Percentiles rank a stretch among this genome's conserved stretches.
These are phyloP conservation scores for Kernera saxatilis DNA, from an alignment of 345 rosid species.

Conservation along the genomic window DNA sequence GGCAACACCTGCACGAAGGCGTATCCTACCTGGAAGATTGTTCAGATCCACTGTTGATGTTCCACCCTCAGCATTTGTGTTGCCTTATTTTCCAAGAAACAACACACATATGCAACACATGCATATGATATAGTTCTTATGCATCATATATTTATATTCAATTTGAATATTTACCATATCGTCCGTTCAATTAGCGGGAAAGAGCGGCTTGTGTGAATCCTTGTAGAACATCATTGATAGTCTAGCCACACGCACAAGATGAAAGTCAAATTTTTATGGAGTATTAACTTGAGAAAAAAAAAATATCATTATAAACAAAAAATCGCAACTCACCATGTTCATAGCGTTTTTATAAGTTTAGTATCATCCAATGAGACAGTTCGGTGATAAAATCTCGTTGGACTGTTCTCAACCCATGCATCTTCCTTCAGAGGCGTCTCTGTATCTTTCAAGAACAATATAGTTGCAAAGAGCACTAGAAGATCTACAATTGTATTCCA, in stretches of 20 bases:
- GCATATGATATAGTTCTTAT: too few relatives aligned
- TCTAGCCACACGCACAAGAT: constrained; percentile 17
- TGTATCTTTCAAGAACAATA: background rate
- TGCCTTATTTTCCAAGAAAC: background rate
- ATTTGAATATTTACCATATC: constrained; percentile 51
- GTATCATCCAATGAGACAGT: background rate
- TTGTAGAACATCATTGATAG: constrained; percentile 52
- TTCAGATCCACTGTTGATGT: background rate
- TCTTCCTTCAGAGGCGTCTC: background rate
- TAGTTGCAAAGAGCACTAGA: background rate
- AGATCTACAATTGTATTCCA: background rate
- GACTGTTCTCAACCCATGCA: background rate
- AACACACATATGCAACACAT: background rate
- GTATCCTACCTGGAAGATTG: constrained; percentile 22
- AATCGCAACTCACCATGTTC: background rate
- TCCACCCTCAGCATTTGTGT: background rate
- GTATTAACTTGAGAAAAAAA: too few relatives aligned
- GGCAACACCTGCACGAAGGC: constrained; percentile 35
- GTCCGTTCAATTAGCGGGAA: constrained; percentile 42
- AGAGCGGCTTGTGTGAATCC: constrained; percentile 59
- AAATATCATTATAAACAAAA: too few relatives aligned
- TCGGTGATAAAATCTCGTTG: background rate
- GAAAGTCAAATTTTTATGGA: too few relatives aligned
- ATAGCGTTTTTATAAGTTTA: background rate
- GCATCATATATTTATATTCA: too few relatives aligned